A percentile compares a stretch with the other conserved stretches of the same genome.
Conservation (phyloP, 768 basidiomycete species). For the Trametes gibbosa region DNA sequence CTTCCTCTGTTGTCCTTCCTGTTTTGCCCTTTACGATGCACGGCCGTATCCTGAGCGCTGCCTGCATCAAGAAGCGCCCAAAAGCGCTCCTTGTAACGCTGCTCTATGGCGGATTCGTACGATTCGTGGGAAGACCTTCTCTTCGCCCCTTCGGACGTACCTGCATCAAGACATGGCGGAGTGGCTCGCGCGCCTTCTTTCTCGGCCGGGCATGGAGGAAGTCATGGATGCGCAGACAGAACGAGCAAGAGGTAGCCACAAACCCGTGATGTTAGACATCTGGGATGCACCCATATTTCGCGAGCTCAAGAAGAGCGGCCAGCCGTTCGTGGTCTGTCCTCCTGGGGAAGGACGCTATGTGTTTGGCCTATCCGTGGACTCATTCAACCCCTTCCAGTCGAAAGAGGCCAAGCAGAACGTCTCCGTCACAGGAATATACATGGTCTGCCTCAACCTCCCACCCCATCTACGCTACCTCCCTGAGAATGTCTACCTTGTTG, state of each 20-base stretch:
- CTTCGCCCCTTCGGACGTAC: neutral
- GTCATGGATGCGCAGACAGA: neutral
- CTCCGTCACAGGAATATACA: conserved; percentile 15
- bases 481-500: conserved; percentile 40
- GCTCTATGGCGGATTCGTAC: neutral
- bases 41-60: neutral
- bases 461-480: conserved; percentile 17
- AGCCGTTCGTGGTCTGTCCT: neutral
- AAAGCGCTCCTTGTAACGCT: neutral
- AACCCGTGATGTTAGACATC: neutral
- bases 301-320: neutral
- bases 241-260: neutral
- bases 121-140: neutral
- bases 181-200: conserved; percentile 8
- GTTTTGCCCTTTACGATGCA: neutral
- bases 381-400: conserved; percentile 12
- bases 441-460: conserved; percentile 29
- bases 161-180: neutral
- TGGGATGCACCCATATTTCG: neutral
- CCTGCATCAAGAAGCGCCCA: neutral
- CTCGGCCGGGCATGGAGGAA: conserved; percentile 5
- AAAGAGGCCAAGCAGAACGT: conserved; percentile 7
- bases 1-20: neutral
- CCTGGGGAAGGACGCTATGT: neutral
- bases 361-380: neutral